These are phyloP conservation scores for Aurantiochytrium sp. DNA, from an alignment of 108 stramenopile genomes.

Conservation along the genomic window DNA sequence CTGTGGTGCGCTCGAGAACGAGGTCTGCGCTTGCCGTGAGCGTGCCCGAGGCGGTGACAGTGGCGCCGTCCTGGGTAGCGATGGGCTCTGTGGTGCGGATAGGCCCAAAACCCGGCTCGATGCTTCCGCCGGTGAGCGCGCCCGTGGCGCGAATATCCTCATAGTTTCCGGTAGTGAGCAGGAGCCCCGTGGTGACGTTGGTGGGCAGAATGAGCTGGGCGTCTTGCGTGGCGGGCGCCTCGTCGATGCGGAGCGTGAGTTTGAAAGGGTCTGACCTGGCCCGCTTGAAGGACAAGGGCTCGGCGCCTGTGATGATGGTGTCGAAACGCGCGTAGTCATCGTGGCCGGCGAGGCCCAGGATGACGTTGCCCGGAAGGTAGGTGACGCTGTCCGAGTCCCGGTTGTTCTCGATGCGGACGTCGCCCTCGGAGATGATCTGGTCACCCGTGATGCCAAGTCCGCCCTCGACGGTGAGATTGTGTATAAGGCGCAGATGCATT, in stretches of 20 bases:
- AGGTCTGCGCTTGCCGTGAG: neutral
- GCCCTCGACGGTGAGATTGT: constrained; percentile 23
- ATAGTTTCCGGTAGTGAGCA: neutral
- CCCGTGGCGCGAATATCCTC: neutral
- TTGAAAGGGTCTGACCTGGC: neutral
- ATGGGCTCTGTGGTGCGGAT: neutral
- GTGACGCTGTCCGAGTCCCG: neutral
- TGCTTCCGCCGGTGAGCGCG: neutral
- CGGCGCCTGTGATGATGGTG: neutral
- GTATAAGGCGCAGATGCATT: neutral
- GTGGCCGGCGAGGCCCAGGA: neutral
- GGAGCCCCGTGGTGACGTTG: neutral
- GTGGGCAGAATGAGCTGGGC: neutral
- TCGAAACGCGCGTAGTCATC: neutral
- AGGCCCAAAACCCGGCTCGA: constrained; percentile 4
- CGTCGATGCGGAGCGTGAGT: neutral
- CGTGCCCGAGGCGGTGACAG: neutral
- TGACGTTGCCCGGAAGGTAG: neutral
- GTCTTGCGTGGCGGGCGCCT: neutral
- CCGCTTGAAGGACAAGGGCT: neutral
- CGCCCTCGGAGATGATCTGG: neutral
- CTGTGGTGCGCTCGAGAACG: neutral
- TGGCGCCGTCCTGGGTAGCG: neutral
- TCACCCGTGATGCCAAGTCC: neutral
- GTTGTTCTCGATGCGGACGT: neutral